Percentiles rank a stretch among this genome's conserved stretches.
Conservation (phyloP, 2,329 filamentous ascomycete species). For the Lecanosticta acicola region DNA sequence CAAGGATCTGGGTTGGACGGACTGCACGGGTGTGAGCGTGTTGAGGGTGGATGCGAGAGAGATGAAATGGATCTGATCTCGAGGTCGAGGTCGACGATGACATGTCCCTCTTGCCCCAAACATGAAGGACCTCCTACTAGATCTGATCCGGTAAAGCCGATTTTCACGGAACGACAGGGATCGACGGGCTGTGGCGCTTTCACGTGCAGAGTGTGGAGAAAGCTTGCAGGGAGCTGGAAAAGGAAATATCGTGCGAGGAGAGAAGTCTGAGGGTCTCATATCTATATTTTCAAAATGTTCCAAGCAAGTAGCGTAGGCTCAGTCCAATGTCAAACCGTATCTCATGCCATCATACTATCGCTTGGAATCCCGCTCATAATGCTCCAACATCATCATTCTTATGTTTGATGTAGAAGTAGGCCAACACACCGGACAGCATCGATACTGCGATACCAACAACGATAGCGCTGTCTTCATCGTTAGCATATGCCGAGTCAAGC, state of each 20-base stretch:
- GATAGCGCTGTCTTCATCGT: slow-evolving; percentile 1
- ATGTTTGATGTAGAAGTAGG: slow-evolving; percentile 6
- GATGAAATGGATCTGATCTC: background rate
- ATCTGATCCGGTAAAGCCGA: background rate
- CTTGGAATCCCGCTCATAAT: background rate
- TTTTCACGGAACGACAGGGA: background rate
- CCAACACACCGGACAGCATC: slow-evolving; percentile 1
- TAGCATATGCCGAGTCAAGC: background rate
- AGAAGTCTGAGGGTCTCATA: too few species aligned
- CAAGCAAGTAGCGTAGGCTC: background rate
- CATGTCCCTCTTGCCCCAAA: background rate
- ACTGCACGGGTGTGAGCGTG: background rate
- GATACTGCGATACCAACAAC: background rate
- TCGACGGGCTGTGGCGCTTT: background rate
- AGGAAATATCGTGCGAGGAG: too few species aligned
- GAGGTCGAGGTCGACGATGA: background rate
- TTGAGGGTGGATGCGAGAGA: background rate
- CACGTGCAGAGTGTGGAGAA: background rate
- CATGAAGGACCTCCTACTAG: background rate
- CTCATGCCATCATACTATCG: slow-evolving; percentile 2
- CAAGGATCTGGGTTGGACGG: background rate
- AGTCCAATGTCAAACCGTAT: slow-evolving; percentile 3
- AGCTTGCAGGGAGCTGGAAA: too few species aligned
- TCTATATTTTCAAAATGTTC: background rate
- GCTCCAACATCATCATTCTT: slow-evolving; percentile 5